phyloP scores from a whole-genome alignment of 495 filamentous ascomycete species.

The Aspergillus ostianus region DNA sequence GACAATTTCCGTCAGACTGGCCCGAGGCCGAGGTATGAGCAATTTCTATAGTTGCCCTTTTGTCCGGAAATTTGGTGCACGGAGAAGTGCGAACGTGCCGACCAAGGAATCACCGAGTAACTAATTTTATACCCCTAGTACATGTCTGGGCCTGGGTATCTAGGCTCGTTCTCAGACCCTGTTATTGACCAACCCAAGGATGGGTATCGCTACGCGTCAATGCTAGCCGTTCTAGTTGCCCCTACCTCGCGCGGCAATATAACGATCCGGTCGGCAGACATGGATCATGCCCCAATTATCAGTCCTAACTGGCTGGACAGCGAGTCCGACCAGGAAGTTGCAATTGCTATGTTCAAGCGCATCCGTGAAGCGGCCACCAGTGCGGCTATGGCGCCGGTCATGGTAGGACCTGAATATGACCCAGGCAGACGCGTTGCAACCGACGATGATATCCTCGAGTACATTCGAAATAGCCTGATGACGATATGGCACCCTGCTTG shows the following conservation, averaged over 20 bases:
- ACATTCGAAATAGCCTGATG: conserved; percentile 36
- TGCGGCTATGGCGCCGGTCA: conserved; percentile 37
- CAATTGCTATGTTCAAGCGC: conserved; percentile 54
- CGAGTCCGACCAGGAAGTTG: conserved; percentile 49
- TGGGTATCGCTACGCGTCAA: conserved; percentile 47
- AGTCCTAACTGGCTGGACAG: conserved; percentile 53
- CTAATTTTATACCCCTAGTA: conserved; percentile 1
- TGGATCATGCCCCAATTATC: conserved; percentile 48
- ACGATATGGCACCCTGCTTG: conserved; percentile 51
- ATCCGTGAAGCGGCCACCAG: conserved; percentile 42
- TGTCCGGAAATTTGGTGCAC: not conserved
- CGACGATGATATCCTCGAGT: conserved; percentile 51
- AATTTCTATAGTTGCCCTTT: not conserved
- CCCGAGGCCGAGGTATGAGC: conserved; percentile 51
- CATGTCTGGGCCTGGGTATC: conserved; percentile 39
- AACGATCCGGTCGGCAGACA: conserved; percentile 45
- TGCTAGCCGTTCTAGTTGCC: conserved; percentile 41
- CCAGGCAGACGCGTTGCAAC: conserved; percentile 47
- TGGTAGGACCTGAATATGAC: conserved; percentile 45
- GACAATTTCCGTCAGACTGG: conserved; percentile 50
- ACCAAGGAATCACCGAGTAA: conserved; percentile 1
- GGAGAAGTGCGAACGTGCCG: not conserved
- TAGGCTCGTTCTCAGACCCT: conserved; percentile 42
- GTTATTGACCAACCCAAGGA: conserved; percentile 34
- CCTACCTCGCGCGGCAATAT: conserved; percentile 57